Conservation (phyloP, 78 protist genomes). For the Cavenderia fasciculata region DNA sequence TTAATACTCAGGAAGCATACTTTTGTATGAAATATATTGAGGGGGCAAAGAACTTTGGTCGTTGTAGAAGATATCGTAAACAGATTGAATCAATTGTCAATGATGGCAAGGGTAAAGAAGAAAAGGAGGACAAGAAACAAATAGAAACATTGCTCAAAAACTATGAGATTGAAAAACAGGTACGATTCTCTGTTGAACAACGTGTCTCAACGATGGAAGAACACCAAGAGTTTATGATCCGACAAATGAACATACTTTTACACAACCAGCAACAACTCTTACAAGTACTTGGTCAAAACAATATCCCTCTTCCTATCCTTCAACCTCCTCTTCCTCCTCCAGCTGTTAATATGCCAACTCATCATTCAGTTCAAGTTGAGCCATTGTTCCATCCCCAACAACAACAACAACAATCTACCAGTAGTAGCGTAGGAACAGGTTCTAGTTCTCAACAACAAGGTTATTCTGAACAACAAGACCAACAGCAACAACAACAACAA, state of each 20-base stretch:
- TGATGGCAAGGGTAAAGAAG: too few relatives aligned
- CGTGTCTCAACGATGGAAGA: conserved; percentile 18
- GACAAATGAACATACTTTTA: neutral
- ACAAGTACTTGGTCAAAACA: too few relatives aligned
- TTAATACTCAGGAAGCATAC: conserved; percentile 36
- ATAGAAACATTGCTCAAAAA: too few relatives aligned
- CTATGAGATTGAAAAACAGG: neutral
- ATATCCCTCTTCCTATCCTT: too few relatives aligned
- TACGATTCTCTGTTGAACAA: neutral
- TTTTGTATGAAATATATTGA: conserved; percentile 62
- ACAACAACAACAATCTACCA: conserved; percentile 26
- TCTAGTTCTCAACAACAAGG: too few relatives aligned
- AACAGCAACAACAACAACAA: conserved; percentile 19
- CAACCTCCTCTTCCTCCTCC: too few relatives aligned
- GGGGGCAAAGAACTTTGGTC: conserved; percentile 30
- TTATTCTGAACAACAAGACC: neutral
- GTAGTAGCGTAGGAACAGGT: too few relatives aligned
- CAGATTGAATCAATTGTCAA: too few relatives aligned
- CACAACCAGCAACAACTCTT: neutral
- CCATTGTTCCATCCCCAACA: conserved; percentile 10
- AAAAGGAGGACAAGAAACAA: too few relatives aligned
- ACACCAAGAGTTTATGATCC: neutral
- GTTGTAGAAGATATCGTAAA: conserved; percentile 20
- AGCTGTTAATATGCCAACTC: too few relatives aligned
- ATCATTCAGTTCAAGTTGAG: conserved; percentile 26